Evolutionary conservation across 345 rosid species (phyloP).

Genomic region (Citropsis articulata): DNA sequence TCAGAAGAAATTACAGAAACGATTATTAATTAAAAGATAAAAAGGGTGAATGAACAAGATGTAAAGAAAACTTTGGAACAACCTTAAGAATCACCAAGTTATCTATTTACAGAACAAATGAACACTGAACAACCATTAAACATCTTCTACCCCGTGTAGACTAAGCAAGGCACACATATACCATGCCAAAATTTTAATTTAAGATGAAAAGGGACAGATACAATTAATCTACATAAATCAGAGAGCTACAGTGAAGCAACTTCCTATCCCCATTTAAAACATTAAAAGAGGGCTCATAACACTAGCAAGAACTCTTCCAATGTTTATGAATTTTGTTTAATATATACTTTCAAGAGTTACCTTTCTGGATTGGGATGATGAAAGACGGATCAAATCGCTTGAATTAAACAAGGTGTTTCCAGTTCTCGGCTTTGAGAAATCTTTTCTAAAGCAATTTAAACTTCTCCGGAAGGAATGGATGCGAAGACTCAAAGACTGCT

Average conservation of each 20-base stretch:
- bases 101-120: not conserved
- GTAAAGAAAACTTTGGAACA: not conserved
- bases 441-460: constrained; percentile 16
- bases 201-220: not conserved
- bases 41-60: not conserved
- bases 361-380: not conserved
- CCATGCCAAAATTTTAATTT: not conserved
- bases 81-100: not conserved
- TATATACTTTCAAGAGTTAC: constrained; percentile 8
- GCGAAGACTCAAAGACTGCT: constrained; percentile 18
- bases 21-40: not conserved
- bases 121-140: not conserved
- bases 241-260: not conserved
- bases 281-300: not conserved
- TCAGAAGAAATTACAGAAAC: not conserved
- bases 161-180: not conserved
- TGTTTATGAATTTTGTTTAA: not conserved
- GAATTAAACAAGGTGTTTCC: constrained; percentile 3
- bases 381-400: constrained; percentile 2
- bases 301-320: not conserved
- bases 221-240: not conserved
- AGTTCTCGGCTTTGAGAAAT: constrained; percentile 12
- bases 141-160: not conserved
- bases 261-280: not conserved
- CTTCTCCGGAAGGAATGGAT: constrained; percentile 17